Base-by-base conservation (phyloP, 2,329 filamentous ascomycete species). In the Cyphellophora attinorum region DNA sequence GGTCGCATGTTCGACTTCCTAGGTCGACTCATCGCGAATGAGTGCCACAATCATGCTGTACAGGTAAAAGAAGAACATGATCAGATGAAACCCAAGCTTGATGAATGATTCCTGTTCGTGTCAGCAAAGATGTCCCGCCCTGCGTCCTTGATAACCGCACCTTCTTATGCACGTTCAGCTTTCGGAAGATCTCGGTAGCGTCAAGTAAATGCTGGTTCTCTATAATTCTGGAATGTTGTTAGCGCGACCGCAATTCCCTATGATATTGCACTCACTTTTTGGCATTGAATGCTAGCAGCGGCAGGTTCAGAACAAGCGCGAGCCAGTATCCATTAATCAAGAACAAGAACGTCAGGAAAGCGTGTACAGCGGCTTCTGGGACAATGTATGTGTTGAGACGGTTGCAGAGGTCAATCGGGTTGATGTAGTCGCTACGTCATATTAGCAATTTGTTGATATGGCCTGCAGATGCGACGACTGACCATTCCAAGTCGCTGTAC, bases 1-100 rank as follows among this genome's bases (percentile, higher is more conserved):
- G n/a, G n/a, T n/a, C n/a, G n/a, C n/a, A n/a, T n/a, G n/a, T n/a
- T n/a, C n/a, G n/a, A n/a, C n/a, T n/a, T n/a, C 50, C 79, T 80
- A 93, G 64, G 86, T 76, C 41, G 82, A 76, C 67, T 98, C 91
- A 62, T 96, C 91, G 56, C 82, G 80, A 70, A 98, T 98, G 45
- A 98, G 74, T 48, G 91, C 89, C 46, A 95, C 89, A 51, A 91
- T 91, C 84, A 91, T 93, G 79, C 84, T 93, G 76, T 94, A 94
- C 38, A 98, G 81, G 68, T 98, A 98, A 76, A 96, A 98, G 79
- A 98, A 98, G 76, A 98, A 98, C 86, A 98, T 95, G 67, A 98
- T 63, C 41, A 98, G 72, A 64, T 98, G 91, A 74, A 98, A 98
- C 37, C 89, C 91, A 28, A 98, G 84, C 70, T 98, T 98, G 69